These are phyloP conservation scores for Ceratobasidium theobromae DNA, from an alignment of 1,284 basidiomycete genomes.

Conservation along the genomic window DNA sequence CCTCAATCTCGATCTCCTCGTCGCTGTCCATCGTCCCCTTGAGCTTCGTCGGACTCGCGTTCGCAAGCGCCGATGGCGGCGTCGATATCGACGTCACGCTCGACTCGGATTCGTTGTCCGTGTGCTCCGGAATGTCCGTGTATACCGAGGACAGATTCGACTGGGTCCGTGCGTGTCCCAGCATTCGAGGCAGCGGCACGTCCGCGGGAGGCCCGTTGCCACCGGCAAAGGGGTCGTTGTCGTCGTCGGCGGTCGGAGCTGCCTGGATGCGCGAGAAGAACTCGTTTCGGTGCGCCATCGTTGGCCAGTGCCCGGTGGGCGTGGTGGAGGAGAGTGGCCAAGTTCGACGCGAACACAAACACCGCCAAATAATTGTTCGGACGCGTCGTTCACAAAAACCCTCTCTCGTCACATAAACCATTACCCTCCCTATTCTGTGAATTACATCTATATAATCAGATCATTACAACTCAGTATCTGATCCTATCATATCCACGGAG, in stretches of 20 bases:
- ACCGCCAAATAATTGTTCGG: background rate
- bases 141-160: slow-evolving; percentile 21
- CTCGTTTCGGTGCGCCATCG: background rate
- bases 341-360: slow-evolving; percentile 28
- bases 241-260: background rate
- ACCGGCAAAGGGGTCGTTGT: slow-evolving; percentile 14
- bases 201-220: too few species aligned
- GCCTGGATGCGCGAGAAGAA: slow-evolving; percentile 23
- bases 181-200: too few species aligned
- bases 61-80: slow-evolving; percentile 20
- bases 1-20: slow-evolving; percentile 14
- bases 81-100: slow-evolving; percentile 24
- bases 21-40: slow-evolving; percentile 18
- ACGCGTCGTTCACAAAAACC: background rate
- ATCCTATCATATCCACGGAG: too few species aligned
- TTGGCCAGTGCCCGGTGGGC: background rate
- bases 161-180: slow-evolving; percentile 24
- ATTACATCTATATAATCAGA: too few species aligned
- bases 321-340: slow-evolving; percentile 11
- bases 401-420: background rate
- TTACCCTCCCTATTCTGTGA: too few species aligned
- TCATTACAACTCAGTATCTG: too few species aligned
- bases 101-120: slow-evolving; percentile 30
- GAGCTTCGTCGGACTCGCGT: slow-evolving; percentile 11
- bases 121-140: slow-evolving; percentile 24